A percentile compares a stretch with the other conserved stretches of the same genome.
These are phyloP conservation scores for Hibiscus trionum DNA, from an alignment of 345 rosid genomes.

Conservation along the genomic window DNA sequence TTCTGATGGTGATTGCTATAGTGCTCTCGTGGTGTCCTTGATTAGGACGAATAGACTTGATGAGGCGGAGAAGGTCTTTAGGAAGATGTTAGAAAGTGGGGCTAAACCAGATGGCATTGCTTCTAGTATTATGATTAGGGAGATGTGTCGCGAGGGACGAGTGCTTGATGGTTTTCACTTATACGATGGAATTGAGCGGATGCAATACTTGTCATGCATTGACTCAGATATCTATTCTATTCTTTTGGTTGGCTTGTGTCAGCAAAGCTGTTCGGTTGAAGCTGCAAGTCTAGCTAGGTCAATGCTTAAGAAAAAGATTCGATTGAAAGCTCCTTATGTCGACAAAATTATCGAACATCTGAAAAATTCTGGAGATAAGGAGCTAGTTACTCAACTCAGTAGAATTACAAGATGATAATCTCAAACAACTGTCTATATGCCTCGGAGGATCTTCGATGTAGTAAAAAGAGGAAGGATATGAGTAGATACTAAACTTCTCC, in stretches of 20 bases:
- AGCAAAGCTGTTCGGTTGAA: not conserved
- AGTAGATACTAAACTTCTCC: not conserved
- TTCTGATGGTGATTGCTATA: no score
- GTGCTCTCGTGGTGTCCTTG: no score
- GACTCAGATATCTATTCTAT: slow-evolving; percentile 54
- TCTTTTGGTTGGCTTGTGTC: slow-evolving; percentile 39
- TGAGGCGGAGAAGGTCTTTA: no score
- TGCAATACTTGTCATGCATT: slow-evolving; percentile 31
- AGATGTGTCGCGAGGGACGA: no score
- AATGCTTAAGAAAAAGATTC: not conserved
- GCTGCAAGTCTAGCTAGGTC: slow-evolving; percentile 6
- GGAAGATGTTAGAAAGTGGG: no score
- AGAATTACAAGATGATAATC: not conserved
- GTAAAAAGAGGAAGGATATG: not conserved
- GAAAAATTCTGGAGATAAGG: slow-evolving; percentile 1
- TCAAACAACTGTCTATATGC: not conserved
- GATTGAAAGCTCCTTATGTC: not conserved
- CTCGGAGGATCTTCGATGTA: not conserved
- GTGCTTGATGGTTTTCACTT: slow-evolving; percentile 7
- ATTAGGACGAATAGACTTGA: no score
- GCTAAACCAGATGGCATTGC: no score
- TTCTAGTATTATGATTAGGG: no score
- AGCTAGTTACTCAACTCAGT: not conserved
- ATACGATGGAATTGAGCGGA: slow-evolving; percentile 45
- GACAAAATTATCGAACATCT: not conserved